Conservation (phyloP, 2,329 filamentous ascomycete genomes). For the Didymella sp. region DNA sequence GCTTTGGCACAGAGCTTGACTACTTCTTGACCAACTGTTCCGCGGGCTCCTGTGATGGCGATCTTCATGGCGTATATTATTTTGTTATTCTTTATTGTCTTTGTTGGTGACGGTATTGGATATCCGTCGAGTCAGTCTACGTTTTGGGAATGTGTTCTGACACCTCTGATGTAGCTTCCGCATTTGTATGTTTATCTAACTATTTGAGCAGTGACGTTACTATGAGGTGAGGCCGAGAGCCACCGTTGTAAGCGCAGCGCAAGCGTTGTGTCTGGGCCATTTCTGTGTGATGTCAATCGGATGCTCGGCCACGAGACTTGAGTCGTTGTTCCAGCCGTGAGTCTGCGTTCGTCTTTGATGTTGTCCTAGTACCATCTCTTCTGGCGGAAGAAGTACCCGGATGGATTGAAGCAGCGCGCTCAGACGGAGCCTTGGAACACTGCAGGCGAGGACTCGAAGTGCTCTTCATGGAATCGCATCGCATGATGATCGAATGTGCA, state of each 20-base stretch:
- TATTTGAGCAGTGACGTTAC: conserved; percentile 13
- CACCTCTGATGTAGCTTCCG: not conserved
- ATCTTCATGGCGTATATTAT: conserved; percentile 18
- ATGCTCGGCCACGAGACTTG: not conserved
- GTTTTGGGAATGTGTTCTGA: not conserved
- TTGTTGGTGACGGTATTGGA: too few relatives aligned
- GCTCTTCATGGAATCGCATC: not conserved
- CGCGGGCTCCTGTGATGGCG: conserved; percentile 25
- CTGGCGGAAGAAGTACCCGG: not conserved
- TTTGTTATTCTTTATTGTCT: too few relatives aligned
- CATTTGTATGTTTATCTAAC: conserved; percentile 8
- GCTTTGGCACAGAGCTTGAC: conserved; percentile 38
- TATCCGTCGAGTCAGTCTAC: not conserved
- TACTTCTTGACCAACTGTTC: conserved; percentile 21
- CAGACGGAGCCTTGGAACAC: not conserved
- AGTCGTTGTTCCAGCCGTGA: not conserved
- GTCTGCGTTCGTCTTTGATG: not conserved
- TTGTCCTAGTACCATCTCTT: not conserved
- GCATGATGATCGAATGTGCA: not conserved
- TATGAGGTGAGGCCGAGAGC: conserved; percentile 12
- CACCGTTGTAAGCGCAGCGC: conserved; percentile 7
- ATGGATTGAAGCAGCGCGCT: not conserved
- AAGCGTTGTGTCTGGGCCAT: conserved; percentile 9
- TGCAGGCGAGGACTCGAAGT: not conserved
- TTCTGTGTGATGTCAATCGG: conserved; percentile 4